Evolutionary conservation across 129 eudicot genomes (phyloP).

Genomic region (Heracleum sosnowskyi): DNA sequence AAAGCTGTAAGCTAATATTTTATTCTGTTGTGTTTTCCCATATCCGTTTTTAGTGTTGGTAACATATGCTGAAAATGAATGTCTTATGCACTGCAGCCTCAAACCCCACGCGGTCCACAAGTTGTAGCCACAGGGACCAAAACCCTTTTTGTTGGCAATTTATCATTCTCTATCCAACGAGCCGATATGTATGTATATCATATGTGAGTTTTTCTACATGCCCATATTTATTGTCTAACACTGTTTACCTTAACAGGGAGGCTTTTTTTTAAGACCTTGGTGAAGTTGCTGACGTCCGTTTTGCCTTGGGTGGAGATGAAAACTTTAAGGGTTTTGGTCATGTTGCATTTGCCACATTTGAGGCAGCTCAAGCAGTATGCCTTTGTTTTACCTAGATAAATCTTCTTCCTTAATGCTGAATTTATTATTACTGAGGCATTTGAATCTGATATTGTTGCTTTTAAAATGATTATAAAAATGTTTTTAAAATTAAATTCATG

Average conservation of each 20-base stretch:
- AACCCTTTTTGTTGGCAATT: constrained; percentile 82
- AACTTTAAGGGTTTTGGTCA: constrained; percentile 68
- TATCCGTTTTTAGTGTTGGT: not conserved
- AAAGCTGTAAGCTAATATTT: constrained; percentile 12
- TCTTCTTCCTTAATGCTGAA: not conserved
- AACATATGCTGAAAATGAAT: not conserved
- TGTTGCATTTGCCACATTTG: constrained; percentile 73
- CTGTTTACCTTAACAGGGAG: constrained; percentile 26
- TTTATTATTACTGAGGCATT: not conserved
- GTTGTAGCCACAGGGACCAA: constrained; percentile 45
- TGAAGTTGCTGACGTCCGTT: constrained; percentile 64
- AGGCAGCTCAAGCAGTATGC: constrained; percentile 66
- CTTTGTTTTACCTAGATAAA: not conserved
- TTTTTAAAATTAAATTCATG: no score
- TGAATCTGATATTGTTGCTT: not conserved
- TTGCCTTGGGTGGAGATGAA: constrained; percentile 44
- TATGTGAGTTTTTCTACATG: not conserved
- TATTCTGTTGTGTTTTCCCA: not conserved
- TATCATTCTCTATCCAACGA: constrained; percentile 45
- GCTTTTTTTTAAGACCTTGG: no score
- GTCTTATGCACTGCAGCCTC: constrained; percentile 41
- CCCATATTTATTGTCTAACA: not conserved
- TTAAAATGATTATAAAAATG: not conserved
- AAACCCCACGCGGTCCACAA: constrained; percentile 56
- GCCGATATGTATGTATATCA: constrained; percentile 54